Base-by-base conservation (phyloP, 352 stramenopile genomes). In the Proteromonas lacertae region DNA sequence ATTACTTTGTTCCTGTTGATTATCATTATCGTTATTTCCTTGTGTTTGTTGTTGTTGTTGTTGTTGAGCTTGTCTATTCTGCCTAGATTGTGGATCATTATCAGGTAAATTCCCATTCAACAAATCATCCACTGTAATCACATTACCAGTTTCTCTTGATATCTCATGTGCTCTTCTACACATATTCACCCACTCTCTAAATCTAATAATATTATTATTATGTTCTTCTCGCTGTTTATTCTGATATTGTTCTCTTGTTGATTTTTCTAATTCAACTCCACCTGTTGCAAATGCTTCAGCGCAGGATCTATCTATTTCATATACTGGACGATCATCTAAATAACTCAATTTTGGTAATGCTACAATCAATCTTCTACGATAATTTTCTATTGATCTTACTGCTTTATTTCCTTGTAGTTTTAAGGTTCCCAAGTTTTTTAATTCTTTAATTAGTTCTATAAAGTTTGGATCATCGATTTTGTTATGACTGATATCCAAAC, bases 241-340 rank as follows among this genome's bases (percentile, higher is more conserved):
- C 0, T 40, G 38, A 46, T 75, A 68, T 3, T 57, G 51, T 22
- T 64, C 46, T 22, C 86, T 69, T 7, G 67, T 67, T 17, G 59
- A 46, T 4, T 57, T 48, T 51, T 92, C 79, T 4, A 69, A 73
- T 25, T 88, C 73, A 12, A 50, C 43, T 4, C 79, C 80, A 18
- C 74, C 79, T 13, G 43, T 24, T n/a, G 55, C 39, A 73, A 72
- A 93, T 10, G 72, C 79, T 12, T 53, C 53, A 7, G 78, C 65
- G 5, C 53, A 55, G 0, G 55, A 46, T 17, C 71, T 60, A 40
- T 94, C 80, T 13, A 71, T 54, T 0, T 77, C 70, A 42, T 90
- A 89, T 26, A 93, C 65, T 0, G 79, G 77, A 14, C 76, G 60
- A 50, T 92, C 80, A n/a, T n/a, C n/a, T 13, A 93, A 56, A 43